Conservation (phyloP, 2,329 filamentous ascomycete species). For the Cordyceps javanica region DNA sequence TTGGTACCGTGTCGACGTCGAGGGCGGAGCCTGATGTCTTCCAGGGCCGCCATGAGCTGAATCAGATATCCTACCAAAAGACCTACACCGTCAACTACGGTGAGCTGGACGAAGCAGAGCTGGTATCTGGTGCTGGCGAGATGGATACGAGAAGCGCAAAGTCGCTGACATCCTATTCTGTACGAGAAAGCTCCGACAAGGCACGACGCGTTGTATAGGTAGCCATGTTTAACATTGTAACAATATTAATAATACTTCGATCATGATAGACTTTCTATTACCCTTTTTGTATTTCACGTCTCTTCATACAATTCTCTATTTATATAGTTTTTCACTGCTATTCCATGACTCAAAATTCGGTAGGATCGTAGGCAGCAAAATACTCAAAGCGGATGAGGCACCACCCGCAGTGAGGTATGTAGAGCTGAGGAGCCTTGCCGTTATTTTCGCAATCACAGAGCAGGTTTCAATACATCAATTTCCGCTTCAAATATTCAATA, state of each 20-base stretch:
- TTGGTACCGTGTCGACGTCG: slow-evolving; percentile 21
- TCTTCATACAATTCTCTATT: no score
- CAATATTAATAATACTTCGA: not conserved
- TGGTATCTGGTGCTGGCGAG: slow-evolving; percentile 25
- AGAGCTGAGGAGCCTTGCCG: no score
- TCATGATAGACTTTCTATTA: no score
- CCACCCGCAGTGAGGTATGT: no score
- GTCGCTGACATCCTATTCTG: not conserved
- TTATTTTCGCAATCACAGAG: no score
- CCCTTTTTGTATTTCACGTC: no score
- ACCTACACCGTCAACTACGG: slow-evolving; percentile 30
- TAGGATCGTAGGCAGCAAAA: no score
- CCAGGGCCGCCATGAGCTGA: slow-evolving; percentile 16
- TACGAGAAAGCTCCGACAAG: not conserved
- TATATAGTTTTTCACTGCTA: no score
- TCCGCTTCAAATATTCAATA: no score
- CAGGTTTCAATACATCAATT: no score
- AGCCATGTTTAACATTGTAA: not conserved
- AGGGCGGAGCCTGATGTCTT: slow-evolving; percentile 18
- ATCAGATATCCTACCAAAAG: slow-evolving; percentile 28
- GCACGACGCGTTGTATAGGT: not conserved
- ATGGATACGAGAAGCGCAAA: slow-evolving; percentile 6
- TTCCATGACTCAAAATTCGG: no score
- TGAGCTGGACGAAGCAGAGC: slow-evolving; percentile 25
- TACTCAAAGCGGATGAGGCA: no score